These are phyloP conservation scores for Colletotrichum tropicale DNA, from an alignment of 2,329 filamentous ascomycete genomes.

Conservation along the genomic window DNA sequence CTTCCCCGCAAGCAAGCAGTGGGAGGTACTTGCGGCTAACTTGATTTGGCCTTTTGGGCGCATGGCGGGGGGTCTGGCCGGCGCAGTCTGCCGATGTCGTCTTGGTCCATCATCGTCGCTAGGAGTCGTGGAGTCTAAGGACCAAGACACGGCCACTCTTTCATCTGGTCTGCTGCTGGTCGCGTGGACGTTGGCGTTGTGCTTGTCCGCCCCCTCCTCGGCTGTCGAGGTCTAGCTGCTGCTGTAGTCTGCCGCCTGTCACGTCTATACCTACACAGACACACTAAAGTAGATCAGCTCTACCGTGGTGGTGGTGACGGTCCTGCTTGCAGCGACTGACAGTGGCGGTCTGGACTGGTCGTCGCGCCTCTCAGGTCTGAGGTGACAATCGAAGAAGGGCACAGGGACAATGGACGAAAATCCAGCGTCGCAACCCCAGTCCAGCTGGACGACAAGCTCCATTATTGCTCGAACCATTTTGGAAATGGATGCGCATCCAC, in stretches of 20 bases:
- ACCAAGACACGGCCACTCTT: background rate
- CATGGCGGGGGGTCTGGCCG: background rate
- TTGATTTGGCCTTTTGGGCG: background rate
- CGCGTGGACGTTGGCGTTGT: background rate
- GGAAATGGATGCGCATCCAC: background rate
- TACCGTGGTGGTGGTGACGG: background rate
- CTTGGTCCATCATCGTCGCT: background rate
- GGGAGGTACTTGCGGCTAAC: background rate
- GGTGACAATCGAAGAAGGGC: background rate
- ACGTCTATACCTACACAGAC: background rate
- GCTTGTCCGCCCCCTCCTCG: background rate
- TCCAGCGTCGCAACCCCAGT: background rate
- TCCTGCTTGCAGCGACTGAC: background rate
- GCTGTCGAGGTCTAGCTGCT: background rate
- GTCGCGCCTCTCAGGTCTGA: background rate
- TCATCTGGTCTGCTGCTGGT: background rate
- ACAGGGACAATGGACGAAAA: background rate
- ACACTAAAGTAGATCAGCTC: background rate
- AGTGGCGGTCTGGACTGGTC: constrained; percentile 2
- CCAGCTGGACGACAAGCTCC: background rate
- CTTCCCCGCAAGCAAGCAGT: constrained; percentile 13
- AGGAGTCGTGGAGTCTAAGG: background rate
- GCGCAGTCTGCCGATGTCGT: background rate
- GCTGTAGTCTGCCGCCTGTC: background rate
- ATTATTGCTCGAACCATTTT: background rate